These are phyloP conservation scores for Phytophthora nicotianae DNA, from an alignment of 352 stramenopile genomes.

Conservation along the genomic window DNA sequence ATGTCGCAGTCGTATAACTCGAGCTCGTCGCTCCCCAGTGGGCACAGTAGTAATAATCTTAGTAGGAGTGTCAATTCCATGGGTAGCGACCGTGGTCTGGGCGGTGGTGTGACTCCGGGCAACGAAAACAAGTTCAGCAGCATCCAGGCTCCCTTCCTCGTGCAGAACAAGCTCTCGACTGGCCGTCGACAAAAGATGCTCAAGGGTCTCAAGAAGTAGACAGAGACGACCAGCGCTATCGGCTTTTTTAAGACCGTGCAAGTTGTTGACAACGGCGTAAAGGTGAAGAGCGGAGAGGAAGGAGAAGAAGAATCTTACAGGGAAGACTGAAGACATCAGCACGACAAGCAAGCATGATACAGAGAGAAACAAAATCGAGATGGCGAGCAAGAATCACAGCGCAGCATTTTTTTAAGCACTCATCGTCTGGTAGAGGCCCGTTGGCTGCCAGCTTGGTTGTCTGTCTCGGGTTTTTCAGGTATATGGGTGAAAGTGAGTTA, in stretches of 20 bases:
- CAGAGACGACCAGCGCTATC: conserved; percentile 19
- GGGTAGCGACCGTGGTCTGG: conserved; percentile 49
- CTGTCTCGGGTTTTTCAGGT: conserved; percentile 19
- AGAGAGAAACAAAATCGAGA: conserved; percentile 32
- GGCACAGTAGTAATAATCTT: conserved; percentile 61
- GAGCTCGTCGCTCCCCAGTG: conserved; percentile 34
- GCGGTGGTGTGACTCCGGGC: conserved; percentile 32
- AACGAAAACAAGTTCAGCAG: conserved; percentile 88
- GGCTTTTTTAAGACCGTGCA: conserved; percentile 13
- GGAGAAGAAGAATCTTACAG: conserved; percentile 39
- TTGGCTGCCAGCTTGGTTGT: conserved; percentile 11
- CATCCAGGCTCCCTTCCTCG: conserved; percentile 86
- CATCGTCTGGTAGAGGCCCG: conserved; percentile 19
- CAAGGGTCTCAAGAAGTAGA: conserved; percentile 89
- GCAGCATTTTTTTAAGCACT: conserved; percentile 38
- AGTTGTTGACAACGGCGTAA: conserved; percentile 31
- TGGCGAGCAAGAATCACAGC: conserved; percentile 32
- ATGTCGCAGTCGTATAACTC: conserved; percentile 47
- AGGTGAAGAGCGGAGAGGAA: conserved; percentile 28
- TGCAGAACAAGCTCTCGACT: conserved; percentile 87
- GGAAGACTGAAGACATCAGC: conserved; percentile 45
- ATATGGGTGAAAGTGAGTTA: conserved; percentile 38
- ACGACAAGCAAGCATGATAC: conserved; percentile 38
- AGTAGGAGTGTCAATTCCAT: conserved; percentile 56
- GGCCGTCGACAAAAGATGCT: conserved; percentile 88